Base-by-base conservation (phyloP, 805 yeast species). In the Candida coquimbonensis region DNA sequence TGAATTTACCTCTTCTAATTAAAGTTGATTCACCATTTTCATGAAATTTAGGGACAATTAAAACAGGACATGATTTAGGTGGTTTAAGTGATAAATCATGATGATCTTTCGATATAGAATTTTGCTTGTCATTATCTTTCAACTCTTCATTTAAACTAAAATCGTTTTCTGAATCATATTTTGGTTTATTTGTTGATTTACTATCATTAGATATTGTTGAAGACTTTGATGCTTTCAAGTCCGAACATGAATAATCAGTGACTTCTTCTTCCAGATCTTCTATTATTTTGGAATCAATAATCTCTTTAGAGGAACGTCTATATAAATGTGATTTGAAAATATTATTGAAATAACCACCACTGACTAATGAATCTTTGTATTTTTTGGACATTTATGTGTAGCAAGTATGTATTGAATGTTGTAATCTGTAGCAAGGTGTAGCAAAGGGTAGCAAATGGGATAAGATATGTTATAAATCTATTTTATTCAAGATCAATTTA, bases 1-100 rank as follows among this genome's bases (percentile, higher is more conserved):
- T 60, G 48, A 62, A 64, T 32, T 50, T 49, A 0, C 68, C 69
- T 31, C 57, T 42, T 19, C 36, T 44, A 9, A 62, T 53, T 19
- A 50, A 39, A 3, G 56, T 37, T 9, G 55, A 48, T 7, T 38
- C 45, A 4, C 45, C 43, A 35, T 45, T 45, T 8, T 24, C 24
- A 42, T 42, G 27, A 21, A 38, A 38, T 27, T 33, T 45, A 14
- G 48, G 48, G 6, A 32, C 24, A 9, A 37, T 17, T 7, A 34
- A 33, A 6, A 37, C 11, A 9, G 19, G 16, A 9, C 33, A 24
- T 9, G 24, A 12, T 9, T 3, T 17, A 11, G 31, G 9, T 9
- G 31, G 12, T 9, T 13, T 29, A 29, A 29, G 21, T 32, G 27
- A 26, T 26, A 39, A 5, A 12, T 4, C 9, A 13, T 19, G 14